Conservation (phyloP, 1,284 basidiomycete genomes). For the Boletus sp. region DNA sequence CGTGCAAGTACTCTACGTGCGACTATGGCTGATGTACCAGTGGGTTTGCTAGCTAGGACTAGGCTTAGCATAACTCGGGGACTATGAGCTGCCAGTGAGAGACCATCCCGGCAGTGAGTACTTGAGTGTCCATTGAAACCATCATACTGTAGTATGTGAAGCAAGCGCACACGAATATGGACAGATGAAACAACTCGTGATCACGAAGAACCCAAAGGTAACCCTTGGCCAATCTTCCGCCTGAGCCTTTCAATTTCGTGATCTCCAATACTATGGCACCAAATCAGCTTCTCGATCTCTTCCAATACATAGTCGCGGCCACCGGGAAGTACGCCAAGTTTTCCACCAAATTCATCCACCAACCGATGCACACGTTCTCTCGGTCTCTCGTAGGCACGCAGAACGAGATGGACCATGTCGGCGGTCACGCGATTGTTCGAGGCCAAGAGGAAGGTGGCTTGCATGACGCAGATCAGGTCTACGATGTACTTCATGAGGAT, state of each 20-base stretch:
- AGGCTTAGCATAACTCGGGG: no score
- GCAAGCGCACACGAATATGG: no score
- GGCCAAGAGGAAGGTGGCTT: slow-evolving; percentile 17
- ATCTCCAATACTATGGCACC: slow-evolving; percentile 11
- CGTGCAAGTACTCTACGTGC: no score
- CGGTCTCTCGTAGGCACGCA: not conserved
- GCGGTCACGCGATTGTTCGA: not conserved
- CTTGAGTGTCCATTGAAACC: no score
- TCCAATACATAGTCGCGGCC: slow-evolving; percentile 11
- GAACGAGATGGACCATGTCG: not conserved
- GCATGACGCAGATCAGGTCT: slow-evolving; percentile 24
- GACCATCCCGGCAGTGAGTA: no score
- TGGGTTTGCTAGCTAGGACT: no score
- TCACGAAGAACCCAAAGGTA: not conserved
- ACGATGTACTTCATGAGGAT: slow-evolving; percentile 26
- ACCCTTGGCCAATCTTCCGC: not conserved
- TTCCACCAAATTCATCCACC: not conserved
- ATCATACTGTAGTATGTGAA: no score
- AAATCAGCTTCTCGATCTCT: slow-evolving; percentile 12
- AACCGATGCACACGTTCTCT: not conserved
- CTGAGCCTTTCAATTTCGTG: slow-evolving; percentile 1
- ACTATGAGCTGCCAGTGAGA: no score
- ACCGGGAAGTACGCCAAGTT: no score
- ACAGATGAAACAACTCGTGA: not conserved
- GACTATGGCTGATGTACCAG: no score